Evolutionary conservation across 2,329 filamentous ascomycete genomes (phyloP).

Genomic region (Epichloe festucae): DNA sequence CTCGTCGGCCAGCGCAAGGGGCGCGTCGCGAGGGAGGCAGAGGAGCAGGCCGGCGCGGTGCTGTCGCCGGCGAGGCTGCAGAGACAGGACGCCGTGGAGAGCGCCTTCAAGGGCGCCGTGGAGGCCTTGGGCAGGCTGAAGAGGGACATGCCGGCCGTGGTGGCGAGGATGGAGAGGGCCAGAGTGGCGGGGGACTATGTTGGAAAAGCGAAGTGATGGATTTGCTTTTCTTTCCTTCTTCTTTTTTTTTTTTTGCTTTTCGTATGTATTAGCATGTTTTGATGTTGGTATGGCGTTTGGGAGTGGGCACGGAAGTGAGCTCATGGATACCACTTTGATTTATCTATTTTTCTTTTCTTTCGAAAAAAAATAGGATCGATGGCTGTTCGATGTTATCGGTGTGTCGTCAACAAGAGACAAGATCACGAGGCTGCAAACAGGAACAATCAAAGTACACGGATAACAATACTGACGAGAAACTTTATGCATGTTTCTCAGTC

Average conservation of each 20-base stretch:
- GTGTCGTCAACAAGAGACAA: no score
- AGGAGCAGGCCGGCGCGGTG: constrained; percentile 11
- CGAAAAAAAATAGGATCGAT: no score
- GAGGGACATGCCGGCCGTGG: constrained; percentile 46
- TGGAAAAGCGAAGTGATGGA: constrained; percentile 18
- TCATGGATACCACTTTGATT: background rate
- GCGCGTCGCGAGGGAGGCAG: constrained; percentile 10
- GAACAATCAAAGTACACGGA: no score
- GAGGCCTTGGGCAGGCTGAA: constrained; percentile 39
- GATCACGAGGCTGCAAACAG: no score
- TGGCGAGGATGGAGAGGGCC: constrained; percentile 53
- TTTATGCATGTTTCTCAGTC: no score
- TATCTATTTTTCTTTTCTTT: no score
- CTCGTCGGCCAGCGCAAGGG: constrained; percentile 21
- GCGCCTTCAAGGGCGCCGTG: constrained; percentile 33
- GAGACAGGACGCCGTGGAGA: constrained; percentile 31
- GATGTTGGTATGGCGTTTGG: background rate
- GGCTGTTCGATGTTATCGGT: no score
- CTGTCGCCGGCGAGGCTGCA: constrained; percentile 26
- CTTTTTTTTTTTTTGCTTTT: background rate
- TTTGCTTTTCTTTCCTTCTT: background rate
- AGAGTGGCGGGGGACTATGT: constrained; percentile 46
- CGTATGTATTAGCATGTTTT: background rate
- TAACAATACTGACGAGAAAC: no score
- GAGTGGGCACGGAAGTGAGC: background rate